A percentile compares a stretch with the other conserved stretches of the same genome.
phyloP scores from a whole-genome alignment of 176 grass and related monocot species.

The Cenchrus americanus region DNA sequence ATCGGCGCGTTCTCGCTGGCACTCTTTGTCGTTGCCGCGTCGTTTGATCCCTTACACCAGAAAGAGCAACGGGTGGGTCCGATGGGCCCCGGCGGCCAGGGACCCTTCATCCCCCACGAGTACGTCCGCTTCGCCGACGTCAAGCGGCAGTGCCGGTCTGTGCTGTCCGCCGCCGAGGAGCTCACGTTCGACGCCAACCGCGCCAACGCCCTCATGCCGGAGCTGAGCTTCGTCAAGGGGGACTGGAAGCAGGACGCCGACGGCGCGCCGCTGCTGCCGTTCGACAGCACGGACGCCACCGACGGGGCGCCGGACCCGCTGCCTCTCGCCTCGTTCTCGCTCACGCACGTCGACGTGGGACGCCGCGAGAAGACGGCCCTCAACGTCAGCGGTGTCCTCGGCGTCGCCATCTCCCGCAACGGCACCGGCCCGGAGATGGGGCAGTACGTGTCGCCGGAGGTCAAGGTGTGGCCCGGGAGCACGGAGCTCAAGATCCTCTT shows the following conservation, averaged over 20 bases:
- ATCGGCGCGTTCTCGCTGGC: slow-evolving; percentile 37
- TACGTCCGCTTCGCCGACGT: slow-evolving; percentile 71
- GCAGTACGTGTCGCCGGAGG: slow-evolving; percentile 58
- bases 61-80: slow-evolving; percentile 3
- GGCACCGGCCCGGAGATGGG: slow-evolving; percentile 64
- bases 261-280: slow-evolving; percentile 62
- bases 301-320: slow-evolving; percentile 31
- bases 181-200: slow-evolving; percentile 66
- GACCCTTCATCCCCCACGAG: slow-evolving; percentile 54
- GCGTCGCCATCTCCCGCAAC: slow-evolving; percentile 62
- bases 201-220: slow-evolving; percentile 52
- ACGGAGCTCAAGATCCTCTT: slow-evolving; percentile 75
- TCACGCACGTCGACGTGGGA: slow-evolving; percentile 67
- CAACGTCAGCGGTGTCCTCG: slow-evolving; percentile 77
- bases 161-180: slow-evolving; percentile 52
- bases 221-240: slow-evolving; percentile 66
- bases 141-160: slow-evolving; percentile 50
- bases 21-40: not conserved
- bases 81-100: slow-evolving; percentile 18
- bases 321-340: slow-evolving; percentile 52
- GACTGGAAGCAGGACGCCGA: slow-evolving; percentile 71
- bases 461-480: slow-evolving; percentile 68
- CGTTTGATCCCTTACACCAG: slow-evolving; percentile 27
- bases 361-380: slow-evolving; percentile 50
- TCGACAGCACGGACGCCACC: slow-evolving; percentile 55